These are phyloP conservation scores for Xylariaceae sp. DNA, from an alignment of 2,329 filamentous ascomycete species.

Conservation along the genomic window DNA sequence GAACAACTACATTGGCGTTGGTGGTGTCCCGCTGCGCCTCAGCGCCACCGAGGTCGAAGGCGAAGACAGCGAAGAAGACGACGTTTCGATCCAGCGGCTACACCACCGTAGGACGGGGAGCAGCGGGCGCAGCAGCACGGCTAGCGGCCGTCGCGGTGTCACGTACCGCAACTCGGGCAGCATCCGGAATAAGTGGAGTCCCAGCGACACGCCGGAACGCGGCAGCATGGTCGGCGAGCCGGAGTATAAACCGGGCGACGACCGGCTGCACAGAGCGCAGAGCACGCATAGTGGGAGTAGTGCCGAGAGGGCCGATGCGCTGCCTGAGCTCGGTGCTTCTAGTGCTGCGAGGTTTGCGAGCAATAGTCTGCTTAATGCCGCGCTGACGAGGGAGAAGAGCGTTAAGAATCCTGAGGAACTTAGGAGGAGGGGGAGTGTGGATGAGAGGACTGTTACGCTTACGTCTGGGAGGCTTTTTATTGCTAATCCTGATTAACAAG, in stretches of 20 bases:
- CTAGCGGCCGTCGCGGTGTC: constrained; percentile 47
- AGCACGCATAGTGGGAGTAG: constrained; percentile 55
- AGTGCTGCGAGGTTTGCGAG: constrained; percentile 48
- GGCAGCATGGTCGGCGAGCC: constrained; percentile 46
- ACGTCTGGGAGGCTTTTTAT: constrained; percentile 72
- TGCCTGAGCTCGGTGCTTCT: constrained; percentile 48
- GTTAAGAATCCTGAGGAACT: constrained; percentile 68
- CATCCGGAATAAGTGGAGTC: constrained; percentile 46
- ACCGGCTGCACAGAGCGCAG: constrained; percentile 34
- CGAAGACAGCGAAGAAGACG: constrained; percentile 76
- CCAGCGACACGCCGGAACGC: constrained; percentile 54
- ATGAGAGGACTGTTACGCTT: constrained; percentile 76
- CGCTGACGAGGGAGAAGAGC: constrained; percentile 61
- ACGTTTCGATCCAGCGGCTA: constrained; percentile 44
- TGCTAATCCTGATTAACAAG: constrained; percentile 70
- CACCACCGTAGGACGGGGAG: constrained; percentile 70
- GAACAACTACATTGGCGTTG: constrained; percentile 67
- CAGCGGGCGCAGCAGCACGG: constrained; percentile 68
- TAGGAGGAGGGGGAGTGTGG: constrained; percentile 73
- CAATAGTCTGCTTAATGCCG: constrained; percentile 56
- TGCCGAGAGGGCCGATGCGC: constrained; percentile 56
- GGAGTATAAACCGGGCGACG: constrained; percentile 31
- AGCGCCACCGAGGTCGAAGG: constrained; percentile 95
- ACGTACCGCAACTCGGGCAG: constrained; percentile 51
- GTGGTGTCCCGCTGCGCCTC: constrained; percentile 83